phyloP scores from a whole-genome alignment of 768 basidiomycete genomes.

The Lentinus brumalis region DNA sequence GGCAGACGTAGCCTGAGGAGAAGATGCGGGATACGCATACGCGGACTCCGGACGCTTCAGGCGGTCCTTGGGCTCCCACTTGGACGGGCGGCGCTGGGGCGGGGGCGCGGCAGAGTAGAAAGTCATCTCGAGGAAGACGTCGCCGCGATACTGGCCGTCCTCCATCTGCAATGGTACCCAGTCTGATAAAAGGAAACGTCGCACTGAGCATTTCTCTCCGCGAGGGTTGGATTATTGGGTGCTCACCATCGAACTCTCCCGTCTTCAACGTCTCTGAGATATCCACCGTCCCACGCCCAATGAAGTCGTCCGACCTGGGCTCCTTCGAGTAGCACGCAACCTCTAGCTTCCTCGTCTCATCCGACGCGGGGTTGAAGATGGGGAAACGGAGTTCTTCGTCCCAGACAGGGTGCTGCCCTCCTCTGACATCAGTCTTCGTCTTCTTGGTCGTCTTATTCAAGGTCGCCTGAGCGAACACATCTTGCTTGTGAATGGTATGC shows the following conservation, averaged over 20 bases:
- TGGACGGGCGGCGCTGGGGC: conserved; percentile 34
- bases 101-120: conserved; percentile 76
- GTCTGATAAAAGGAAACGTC: conserved; percentile 41
- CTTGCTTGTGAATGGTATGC: conserved; percentile 88
- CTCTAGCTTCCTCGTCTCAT: conserved; percentile 63
- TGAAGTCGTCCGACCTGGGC: conserved; percentile 65
- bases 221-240: neutral
- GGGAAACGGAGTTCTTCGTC: conserved; percentile 83
- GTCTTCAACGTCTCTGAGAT: conserved; percentile 77
- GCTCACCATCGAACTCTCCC: conserved; percentile 90
- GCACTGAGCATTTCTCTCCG: neutral
- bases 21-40: neutral
- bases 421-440: conserved; percentile 76
- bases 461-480: conserved; percentile 74
- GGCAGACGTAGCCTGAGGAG: neutral
- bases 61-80: conserved; percentile 29
- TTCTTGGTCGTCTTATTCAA: conserved; percentile 64
- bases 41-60: conserved; percentile 21
- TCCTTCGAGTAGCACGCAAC: conserved; percentile 85
- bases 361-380: conserved; percentile 55
- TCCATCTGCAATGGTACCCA: conserved; percentile 66
- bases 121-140: conserved; percentile 92
- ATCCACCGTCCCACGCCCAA: conserved; percentile 77
- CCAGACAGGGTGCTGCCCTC: conserved; percentile 94
- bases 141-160: conserved; percentile 68